Base-by-base conservation (phyloP, 2,329 filamentous ascomycete genomes). In the Hawksworthiomyces lignivorus region DNA sequence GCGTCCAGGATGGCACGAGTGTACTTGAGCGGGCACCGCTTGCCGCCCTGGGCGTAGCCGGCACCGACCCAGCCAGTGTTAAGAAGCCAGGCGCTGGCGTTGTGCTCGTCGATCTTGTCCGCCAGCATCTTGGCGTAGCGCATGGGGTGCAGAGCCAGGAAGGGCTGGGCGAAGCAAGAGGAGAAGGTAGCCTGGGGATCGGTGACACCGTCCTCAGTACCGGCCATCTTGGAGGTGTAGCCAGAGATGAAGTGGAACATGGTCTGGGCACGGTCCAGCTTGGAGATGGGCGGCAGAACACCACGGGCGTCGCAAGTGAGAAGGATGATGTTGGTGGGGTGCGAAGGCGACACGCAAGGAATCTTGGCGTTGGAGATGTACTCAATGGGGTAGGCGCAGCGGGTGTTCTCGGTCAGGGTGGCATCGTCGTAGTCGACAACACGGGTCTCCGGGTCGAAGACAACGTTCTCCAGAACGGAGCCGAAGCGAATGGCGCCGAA, bases 221-320 rank as follows among this genome's bases (percentile, higher is more conserved):
- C 92, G 52, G 92, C 92, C 92, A 98, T 98, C 82, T 98, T 98
- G 62, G 90, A 97, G 51, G 92, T 98, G 77, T 98, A 98, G 56
- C 92, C 92, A 15, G 87, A 94, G 69, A 98, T 98, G 81, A 98
- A 98, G 77, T 98, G 92, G 83, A 97, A 98, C 90, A 98, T 97
- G 65, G 88, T 95, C 73, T 97, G 92, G 58, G 87, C 80, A 51
- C 84, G 79, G 73, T 84, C 81, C 62, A 98, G 84, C 77, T 97
- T 97, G 58, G 88, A 96, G 69, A 98, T 97, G 36, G 92, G 92
- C 44, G 92, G 92, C 43, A 98, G 81, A 37, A 98, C 92, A 73
- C 92, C 92, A 54, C 92, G 87, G 47, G 92, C 92, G 59, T 98
- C 92, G 72, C 92, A 98, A 49, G 92, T 98, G 56, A 98, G 82